phyloP scores from a whole-genome alignment of 331 rosid genomes.

The Prunus yedoensis region DNA sequence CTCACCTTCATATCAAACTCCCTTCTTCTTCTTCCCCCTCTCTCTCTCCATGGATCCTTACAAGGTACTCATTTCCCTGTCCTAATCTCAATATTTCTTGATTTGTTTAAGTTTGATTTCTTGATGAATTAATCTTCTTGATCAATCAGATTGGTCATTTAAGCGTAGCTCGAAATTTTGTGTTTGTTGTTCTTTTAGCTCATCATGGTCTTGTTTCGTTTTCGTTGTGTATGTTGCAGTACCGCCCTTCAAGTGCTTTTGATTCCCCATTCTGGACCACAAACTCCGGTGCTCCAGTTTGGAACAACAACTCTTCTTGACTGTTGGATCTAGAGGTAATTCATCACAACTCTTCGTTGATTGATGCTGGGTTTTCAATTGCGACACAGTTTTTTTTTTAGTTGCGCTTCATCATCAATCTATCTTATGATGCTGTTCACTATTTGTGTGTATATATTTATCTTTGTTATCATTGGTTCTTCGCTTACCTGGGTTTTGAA shows the following conservation, averaged over 20 bases:
- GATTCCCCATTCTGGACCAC: conserved; percentile 91
- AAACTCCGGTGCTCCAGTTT: conserved; percentile 91
- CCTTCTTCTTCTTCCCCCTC: neutral
- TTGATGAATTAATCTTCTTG: neutral
- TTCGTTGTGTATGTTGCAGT: conserved; percentile 38
- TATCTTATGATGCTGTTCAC: neutral
- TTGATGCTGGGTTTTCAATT: neutral
- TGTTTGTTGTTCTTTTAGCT: neutral
- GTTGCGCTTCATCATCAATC: neutral
- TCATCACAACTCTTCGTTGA: neutral
- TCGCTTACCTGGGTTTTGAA: neutral
- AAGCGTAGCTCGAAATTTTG: neutral
- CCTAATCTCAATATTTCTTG: neutral
- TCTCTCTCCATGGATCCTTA: conserved; percentile 58
- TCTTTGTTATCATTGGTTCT: neutral
- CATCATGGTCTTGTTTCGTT: conserved; percentile 3
- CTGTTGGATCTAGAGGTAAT: conserved; percentile 81
- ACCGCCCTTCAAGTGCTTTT: conserved; percentile 79
- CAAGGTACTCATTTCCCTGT: conserved; percentile 34
- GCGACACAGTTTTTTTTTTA: neutral
- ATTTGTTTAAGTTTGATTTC: neutral
- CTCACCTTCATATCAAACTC: neutral
- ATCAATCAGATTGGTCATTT: neutral
- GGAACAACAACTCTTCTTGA: conserved; percentile 76
- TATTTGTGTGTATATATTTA: neutral